Base-by-base conservation (phyloP, 768 basidiomycete genomes). In the Psilocybe azurescens region DNA sequence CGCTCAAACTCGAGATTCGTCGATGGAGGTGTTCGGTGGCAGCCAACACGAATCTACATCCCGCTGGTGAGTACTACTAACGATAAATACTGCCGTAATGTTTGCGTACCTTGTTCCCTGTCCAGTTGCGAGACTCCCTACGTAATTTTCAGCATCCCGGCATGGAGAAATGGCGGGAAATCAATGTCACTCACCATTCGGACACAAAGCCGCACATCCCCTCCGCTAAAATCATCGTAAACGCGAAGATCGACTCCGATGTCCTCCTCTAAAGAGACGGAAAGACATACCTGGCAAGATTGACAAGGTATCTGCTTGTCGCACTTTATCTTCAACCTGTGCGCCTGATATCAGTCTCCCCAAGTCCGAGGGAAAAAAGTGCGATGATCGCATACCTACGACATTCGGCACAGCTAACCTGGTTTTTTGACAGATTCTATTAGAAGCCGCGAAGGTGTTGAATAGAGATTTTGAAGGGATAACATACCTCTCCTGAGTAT, bases 381-480 rank as follows among this genome's bases (percentile, higher is more conserved):
- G 77, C 79, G 81, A 77, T 81, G 78, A 85, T 84, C 89, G 83
- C 84, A 86, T 83, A 84, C 81, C 82, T 77, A 64, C 90, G 86
- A 81, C 90, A 92, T 75, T 91, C 90, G 69, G 89, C 89, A 77
- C 89, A 91, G 72, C 87, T 89, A 73, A 91, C 88, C 82, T 91
- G 58, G 60, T 52, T 52, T 24, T 29, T 32, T 33, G 61, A 53
- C 41, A 47, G 44, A 32, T 53, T 29, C 44, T 38, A 32, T 49
- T 58, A 67, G 52, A 46, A 57, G 59, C 33, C 20, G 8, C 32
- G 33, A 53, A 53, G 24, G 30, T 10, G n/a, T 30, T 53, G 18
- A 30, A 53, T 52, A n/a, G 1, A 30, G 16, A 24, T 24, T 13
- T n/a, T 32, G 52, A 53, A 30, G 24, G n/a, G 9, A 18, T 14